phyloP scores from a whole-genome alignment of 2,329 filamentous ascomycete genomes.

The Fusarium sp. region DNA sequence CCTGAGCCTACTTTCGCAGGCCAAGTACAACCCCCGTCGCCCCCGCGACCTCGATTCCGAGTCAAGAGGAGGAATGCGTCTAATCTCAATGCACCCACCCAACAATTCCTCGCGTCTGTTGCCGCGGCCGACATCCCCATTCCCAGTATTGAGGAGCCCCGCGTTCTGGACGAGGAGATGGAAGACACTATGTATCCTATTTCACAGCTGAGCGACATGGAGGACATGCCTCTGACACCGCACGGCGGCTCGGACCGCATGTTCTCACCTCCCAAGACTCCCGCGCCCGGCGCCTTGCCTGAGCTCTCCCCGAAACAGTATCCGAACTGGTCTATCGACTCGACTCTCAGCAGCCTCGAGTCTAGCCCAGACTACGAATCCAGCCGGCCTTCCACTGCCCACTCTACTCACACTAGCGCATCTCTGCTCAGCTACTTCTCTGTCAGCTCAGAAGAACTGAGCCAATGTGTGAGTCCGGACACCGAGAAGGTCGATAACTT shows the following conservation, averaged over 20 bases:
- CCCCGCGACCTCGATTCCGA: constrained; percentile 62
- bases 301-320: constrained; percentile 57
- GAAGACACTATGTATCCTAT: constrained; percentile 49
- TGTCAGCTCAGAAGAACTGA: constrained; percentile 62
- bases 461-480: constrained; percentile 61
- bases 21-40: constrained; percentile 54
- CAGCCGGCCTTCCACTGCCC: constrained; percentile 66
- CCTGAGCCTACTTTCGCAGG: constrained; percentile 58
- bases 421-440: constrained; percentile 66
- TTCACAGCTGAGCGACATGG: constrained; percentile 48
- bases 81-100: constrained; percentile 64
- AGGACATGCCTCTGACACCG: constrained; percentile 43
- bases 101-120: constrained; percentile 72
- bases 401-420: constrained; percentile 65
- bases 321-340: constrained; percentile 67
- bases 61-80: constrained; percentile 64
- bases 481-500: constrained; percentile 42
- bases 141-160: constrained; percentile 68
- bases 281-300: constrained; percentile 57
- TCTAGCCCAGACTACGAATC: constrained; percentile 67
- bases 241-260: constrained; percentile 50
- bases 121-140: constrained; percentile 70
- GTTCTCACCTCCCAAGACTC: constrained; percentile 67
- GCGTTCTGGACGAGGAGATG: constrained; percentile 56
- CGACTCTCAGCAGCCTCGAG: constrained; percentile 63